Conservation (phyloP, 2,329 filamentous ascomycete species). For the Plectosphaerella sp. region DNA sequence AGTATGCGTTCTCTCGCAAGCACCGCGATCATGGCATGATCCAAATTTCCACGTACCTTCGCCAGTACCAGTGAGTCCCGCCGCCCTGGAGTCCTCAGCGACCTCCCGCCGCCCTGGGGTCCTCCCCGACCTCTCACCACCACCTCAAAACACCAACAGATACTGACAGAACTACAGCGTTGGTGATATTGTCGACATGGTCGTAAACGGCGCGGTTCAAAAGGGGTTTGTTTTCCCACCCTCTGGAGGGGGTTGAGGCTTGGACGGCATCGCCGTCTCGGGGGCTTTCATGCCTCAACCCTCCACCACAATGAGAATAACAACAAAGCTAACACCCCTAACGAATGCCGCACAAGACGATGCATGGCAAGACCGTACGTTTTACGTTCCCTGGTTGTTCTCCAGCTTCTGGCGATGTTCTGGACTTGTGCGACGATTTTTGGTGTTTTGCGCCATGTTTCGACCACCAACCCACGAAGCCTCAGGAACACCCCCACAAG, state of each 20-base stretch:
- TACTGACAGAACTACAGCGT: slow-evolving; percentile 60
- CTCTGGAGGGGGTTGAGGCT: background rate
- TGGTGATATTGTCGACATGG: slow-evolving; percentile 98
- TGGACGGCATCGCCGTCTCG: too few species aligned
- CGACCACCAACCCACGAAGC: too few species aligned
- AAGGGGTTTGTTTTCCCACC: slow-evolving; percentile 62
- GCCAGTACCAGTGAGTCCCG: slow-evolving; percentile 68
- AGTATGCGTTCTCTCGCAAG: slow-evolving; percentile 89
- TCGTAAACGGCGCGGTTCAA: slow-evolving; percentile 96
- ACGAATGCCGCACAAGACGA: slow-evolving; percentile 99
- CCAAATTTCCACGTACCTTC: slow-evolving; percentile 88
- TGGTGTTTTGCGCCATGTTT: too few species aligned
- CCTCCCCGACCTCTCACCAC: too few species aligned
- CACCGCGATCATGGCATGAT: slow-evolving; percentile 97
- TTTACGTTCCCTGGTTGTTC: too few species aligned
- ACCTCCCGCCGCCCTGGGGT: background rate
- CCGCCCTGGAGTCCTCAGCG: too few species aligned
- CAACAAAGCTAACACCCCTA: too few species aligned
- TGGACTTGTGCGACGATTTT: too few species aligned
- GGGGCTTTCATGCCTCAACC: too few species aligned
- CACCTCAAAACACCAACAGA: background rate
- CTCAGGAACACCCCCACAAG: too few species aligned
- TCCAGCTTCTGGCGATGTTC: too few species aligned
- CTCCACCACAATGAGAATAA: too few species aligned
- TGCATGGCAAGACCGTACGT: slow-evolving; percentile 85